phyloP scores from a whole-genome alignment of 2,329 filamentous ascomycete species.

The Shiraia sp. region DNA sequence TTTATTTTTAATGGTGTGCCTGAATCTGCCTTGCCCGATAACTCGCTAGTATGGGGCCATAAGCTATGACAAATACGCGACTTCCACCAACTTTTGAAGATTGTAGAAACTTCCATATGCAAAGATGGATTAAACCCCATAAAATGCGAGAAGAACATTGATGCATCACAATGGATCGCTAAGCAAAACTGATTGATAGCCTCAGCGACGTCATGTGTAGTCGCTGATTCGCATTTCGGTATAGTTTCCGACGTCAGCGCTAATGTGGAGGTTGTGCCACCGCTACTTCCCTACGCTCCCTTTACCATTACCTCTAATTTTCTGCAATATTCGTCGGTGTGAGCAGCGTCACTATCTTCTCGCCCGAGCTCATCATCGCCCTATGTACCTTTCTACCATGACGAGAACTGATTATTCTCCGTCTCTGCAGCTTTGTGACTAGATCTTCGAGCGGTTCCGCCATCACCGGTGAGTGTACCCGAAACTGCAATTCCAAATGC shows the following conservation, averaged over 20 bases:
- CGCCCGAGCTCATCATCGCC: conserved; percentile 5
- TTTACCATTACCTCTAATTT: conserved; percentile 7
- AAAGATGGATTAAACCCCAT: conserved; percentile 1
- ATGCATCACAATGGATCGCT: conserved; percentile 8
- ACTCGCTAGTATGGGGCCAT: conserved; percentile 2
- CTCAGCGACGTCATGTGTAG: conserved; percentile 20
- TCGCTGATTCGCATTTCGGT: conserved; percentile 2
- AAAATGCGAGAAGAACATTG: conserved; percentile 2
- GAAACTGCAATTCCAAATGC: conserved; percentile 16
- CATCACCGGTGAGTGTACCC: conserved; percentile 12
- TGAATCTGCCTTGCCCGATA: conserved; percentile 20
- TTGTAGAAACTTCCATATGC: not conserved
- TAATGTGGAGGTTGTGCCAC: conserved; percentile 19
- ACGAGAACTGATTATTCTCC: conserved; percentile 7
- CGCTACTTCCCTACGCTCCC: conserved; percentile 28
- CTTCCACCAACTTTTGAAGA: not conserved
- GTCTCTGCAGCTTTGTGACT: conserved; percentile 9
- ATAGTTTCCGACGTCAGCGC: conserved; percentile 9
- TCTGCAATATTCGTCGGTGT: conserved; percentile 31
- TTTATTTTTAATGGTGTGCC: conserved; percentile 13
- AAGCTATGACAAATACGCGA: conserved; percentile 5
- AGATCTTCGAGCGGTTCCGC: conserved; percentile 12
- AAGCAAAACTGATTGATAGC: conserved; percentile 2
- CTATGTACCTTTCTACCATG: conserved; percentile 6
- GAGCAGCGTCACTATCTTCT: conserved; percentile 24